Evolutionary conservation across 768 basidiomycete species (phyloP), one percentile per base, ranked within the genome.

Genomic region (Boletus sensibilis): DNA sequence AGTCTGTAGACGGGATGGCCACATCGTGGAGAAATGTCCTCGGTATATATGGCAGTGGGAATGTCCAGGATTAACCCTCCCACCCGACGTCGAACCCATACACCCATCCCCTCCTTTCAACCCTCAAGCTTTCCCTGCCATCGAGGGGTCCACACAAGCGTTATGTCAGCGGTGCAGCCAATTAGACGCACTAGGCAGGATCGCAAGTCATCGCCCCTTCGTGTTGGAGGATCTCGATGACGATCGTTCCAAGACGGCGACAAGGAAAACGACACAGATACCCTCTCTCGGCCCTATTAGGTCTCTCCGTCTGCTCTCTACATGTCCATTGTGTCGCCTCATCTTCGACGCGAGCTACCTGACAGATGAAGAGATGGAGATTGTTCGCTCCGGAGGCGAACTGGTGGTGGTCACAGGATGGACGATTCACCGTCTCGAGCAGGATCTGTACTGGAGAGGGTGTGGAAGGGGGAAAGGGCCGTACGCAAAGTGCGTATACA

Each of bases 401-500:
- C 38, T 62, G 11, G 38, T 31, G 16, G 13, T 52, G 3, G 39
- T 51, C 38, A 14, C 31, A 14, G 56, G 18, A 33, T 57, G 53
- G 59, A 50, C 47, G 23, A 21, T 56, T 2, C 5, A 39, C 8
- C 45, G 35, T n/a, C 21, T 53, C 7, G 55, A 58, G 20, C 21
- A 13, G 11, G 13, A 20, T 41, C 18, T 54, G 11, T 1, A 41
- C 25, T 49, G 56, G 48, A 23, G 6, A 13, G 44, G 33, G 6
- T 45, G 11, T 16, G 10, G 16, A 23, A 37, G 11, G 14, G 50
- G 43, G n/a, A 25, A 43, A 4, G 38, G 62, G 2, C 49, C 41
- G 4, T 56, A 58, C 18, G 56, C 63, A 25, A 54, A 34, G 21
- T 64, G 56, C 44, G 2, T 56, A 8, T 57, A 64, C 29, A 64